Percentiles rank a stretch among this genome's conserved stretches.
Conservation (phyloP, 2,329 filamentous ascomycete genomes). For the Amauroascus niger region DNA sequence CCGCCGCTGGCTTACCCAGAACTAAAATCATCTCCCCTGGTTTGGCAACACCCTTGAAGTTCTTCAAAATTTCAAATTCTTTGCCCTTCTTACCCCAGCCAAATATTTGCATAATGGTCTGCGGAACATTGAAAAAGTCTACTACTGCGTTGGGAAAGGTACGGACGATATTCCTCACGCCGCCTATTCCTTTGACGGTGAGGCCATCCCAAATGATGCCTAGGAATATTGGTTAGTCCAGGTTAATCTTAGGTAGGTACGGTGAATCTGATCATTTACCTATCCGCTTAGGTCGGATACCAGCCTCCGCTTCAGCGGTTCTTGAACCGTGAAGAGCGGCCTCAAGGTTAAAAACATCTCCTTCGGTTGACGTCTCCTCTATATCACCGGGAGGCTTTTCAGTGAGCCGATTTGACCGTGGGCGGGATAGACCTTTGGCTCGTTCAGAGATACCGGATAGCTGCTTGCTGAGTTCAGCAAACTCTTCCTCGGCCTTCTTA, state of each 20-base stretch:
- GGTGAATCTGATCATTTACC: slow-evolving; percentile 29
- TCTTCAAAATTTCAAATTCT: slow-evolving; percentile 63
- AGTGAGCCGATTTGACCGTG: slow-evolving; percentile 25
- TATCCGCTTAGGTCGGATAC: slow-evolving; percentile 71
- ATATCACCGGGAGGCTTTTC: slow-evolving; percentile 37
- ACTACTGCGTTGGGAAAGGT: slow-evolving; percentile 72
- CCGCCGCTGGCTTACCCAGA: slow-evolving; percentile 62
- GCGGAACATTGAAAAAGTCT: slow-evolving; percentile 65
- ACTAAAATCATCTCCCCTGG: slow-evolving; percentile 86
- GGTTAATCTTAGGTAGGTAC: neutral
- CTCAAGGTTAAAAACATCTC: slow-evolving; percentile 65
- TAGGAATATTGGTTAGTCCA: slow-evolving; percentile 16
- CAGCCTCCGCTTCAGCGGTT: slow-evolving; percentile 61
- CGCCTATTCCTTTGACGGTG: slow-evolving; percentile 65
- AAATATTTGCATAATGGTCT: slow-evolving; percentile 53
- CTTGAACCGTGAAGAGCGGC: slow-evolving; percentile 60
- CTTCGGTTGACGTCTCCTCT: slow-evolving; percentile 42
- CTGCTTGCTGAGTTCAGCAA: slow-evolving; percentile 33
- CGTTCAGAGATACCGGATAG: slow-evolving; percentile 33
- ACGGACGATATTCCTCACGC: slow-evolving; percentile 59
- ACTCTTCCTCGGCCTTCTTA: slow-evolving; percentile 39
- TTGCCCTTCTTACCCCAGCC: slow-evolving; percentile 57
- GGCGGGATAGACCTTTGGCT: slow-evolving; percentile 29
- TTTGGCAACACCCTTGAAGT: slow-evolving; percentile 53
- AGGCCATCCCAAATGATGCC: slow-evolving; percentile 68